phyloP scores from a whole-genome alignment of 2,329 filamentous ascomycete genomes.

The Clarireedia paspali region DNA sequence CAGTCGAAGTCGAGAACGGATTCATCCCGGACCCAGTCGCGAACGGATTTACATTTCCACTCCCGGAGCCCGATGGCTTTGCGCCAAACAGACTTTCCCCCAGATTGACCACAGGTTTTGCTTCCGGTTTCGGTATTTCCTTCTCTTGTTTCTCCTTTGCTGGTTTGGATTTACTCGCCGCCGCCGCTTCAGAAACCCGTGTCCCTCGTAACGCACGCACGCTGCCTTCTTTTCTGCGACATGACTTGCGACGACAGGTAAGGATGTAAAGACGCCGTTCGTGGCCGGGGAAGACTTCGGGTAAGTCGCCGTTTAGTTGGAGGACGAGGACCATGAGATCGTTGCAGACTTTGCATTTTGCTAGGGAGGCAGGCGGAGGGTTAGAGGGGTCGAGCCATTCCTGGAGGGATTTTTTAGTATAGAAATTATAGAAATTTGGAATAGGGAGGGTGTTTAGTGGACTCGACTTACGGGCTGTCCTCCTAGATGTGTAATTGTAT shows the following conservation, averaged over 20 bases:
- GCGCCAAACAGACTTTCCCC: slow-evolving; percentile 66
- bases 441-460: neutral
- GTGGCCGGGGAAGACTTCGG: slow-evolving; percentile 77
- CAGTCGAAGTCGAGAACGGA: slow-evolving; percentile 55
- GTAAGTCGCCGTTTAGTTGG: slow-evolving; percentile 85
- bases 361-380: slow-evolving; percentile 67
- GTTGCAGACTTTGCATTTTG: slow-evolving; percentile 82
- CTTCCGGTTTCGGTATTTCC: slow-evolving; percentile 21
- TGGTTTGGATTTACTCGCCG: neutral
- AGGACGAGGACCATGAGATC: slow-evolving; percentile 76
- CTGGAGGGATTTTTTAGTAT: slow-evolving; percentile 36
- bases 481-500: slow-evolving; percentile 81
- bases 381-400: slow-evolving; percentile 72
- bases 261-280: slow-evolving; percentile 85
- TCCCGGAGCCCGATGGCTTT: slow-evolving; percentile 34
- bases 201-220: slow-evolving; percentile 68
- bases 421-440: neutral
- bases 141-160: slow-evolving; percentile 25
- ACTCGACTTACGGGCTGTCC: slow-evolving; percentile 66
- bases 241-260: slow-evolving; percentile 68
- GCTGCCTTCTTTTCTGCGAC: slow-evolving; percentile 75
- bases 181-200: slow-evolving; percentile 34
- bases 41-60: slow-evolving; percentile 52
- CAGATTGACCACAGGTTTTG: slow-evolving; percentile 34
- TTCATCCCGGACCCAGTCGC: slow-evolving; percentile 40